Conservation (phyloP, 148 eudicot genomes). For the Drosera capensis region DNA sequence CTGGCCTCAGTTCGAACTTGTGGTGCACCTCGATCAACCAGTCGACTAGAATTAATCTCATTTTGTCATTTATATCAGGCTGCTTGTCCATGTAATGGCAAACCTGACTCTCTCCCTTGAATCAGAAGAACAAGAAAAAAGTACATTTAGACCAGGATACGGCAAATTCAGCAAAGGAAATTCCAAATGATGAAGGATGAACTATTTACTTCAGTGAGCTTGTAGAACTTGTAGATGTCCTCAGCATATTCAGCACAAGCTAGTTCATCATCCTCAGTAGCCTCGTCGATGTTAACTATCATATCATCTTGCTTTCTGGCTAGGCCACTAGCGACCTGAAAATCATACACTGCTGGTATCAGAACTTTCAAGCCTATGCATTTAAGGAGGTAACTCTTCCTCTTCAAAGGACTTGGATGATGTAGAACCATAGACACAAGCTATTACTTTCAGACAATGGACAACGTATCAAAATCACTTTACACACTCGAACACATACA, state of each 20-base stretch:
- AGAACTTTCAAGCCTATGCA: no score
- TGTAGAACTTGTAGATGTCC: constrained; percentile 52
- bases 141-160: neutral
- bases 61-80: constrained; percentile 35
- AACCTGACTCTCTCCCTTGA: constrained; percentile 22
- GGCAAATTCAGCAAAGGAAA: neutral
- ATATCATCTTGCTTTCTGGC: constrained; percentile 15
- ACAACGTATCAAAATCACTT: no score
- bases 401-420: no score
- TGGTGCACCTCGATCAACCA: constrained; percentile 52
- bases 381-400: no score
- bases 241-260: constrained; percentile 52
- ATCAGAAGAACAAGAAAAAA: neutral
- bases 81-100: constrained; percentile 35
- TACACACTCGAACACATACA: no score
- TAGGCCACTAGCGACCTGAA: neutral
- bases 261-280: constrained; percentile 39
- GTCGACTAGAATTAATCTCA: constrained; percentile 48
- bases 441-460: no score
- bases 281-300: constrained; percentile 34
- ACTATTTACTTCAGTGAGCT: constrained; percentile 32
- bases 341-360: constrained; percentile 12
- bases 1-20: constrained; percentile 43
- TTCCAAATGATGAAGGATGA: neutral
- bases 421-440: no score